Evolutionary conservation across 805 yeast species (phyloP).

Genomic region (Pichia kluyveri): DNA sequence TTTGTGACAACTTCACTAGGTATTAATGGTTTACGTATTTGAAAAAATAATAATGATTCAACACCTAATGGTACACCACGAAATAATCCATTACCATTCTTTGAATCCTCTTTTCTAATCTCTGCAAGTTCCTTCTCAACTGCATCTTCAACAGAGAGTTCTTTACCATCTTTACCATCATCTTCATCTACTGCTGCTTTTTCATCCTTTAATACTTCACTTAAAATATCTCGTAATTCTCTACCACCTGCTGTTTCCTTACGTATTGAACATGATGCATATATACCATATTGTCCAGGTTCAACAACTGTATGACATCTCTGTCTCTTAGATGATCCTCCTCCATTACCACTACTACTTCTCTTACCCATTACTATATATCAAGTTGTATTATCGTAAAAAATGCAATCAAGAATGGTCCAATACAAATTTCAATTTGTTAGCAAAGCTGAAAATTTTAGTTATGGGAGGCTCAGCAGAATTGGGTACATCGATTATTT

Average conservation of each 20-base stretch:
- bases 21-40: conserved; percentile 67
- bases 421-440: too few relatives aligned
- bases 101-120: conserved; percentile 28
- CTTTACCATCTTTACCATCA: conserved; percentile 21
- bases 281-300: conserved; percentile 80
- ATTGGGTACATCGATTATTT: too few relatives aligned
- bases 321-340: conserved; percentile 26
- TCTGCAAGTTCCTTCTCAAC: conserved; percentile 63
- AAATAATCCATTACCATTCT: conserved; percentile 23
- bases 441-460: too few relatives aligned
- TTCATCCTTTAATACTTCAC: conserved; percentile 41
- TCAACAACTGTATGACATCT: conserved; percentile 48
- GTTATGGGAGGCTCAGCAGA: too few relatives aligned
- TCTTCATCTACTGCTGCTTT: conserved; percentile 21
- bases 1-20: conserved; percentile 64
- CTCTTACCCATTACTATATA: too few relatives aligned
- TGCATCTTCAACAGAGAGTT: conserved; percentile 64
- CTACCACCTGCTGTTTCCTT: conserved; percentile 71
- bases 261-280: conserved; percentile 80
- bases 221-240: conserved; percentile 55
- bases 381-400: too few relatives aligned
- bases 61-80: conserved; percentile 59
- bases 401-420: too few relatives aligned
- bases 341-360: neutral
- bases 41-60: conserved; percentile 80